Evolutionary conservation across 139 green algal species (phyloP).

Genomic region (Klebsormidium nitens): DNA sequence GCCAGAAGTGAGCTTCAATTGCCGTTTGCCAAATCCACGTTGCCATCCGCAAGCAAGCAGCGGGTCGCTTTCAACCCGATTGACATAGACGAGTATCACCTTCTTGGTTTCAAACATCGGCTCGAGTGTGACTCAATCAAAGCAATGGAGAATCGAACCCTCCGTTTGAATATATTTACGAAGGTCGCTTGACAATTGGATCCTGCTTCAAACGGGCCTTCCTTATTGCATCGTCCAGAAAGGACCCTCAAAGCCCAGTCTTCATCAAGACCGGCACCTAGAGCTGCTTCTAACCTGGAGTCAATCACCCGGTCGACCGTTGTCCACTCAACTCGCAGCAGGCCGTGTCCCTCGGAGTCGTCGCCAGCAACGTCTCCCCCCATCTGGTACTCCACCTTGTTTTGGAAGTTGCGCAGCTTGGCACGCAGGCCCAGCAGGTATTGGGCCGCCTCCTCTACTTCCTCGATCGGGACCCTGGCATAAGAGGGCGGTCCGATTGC

Average conservation of each 20-base stretch:
- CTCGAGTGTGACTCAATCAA: background rate
- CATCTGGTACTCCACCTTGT: background rate
- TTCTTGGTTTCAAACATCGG: background rate
- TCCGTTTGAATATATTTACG: background rate
- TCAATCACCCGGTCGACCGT: slow-evolving; percentile 27
- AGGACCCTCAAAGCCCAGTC: too few species aligned
- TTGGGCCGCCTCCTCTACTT: slow-evolving; percentile 6
- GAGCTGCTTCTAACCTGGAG: slow-evolving; percentile 12
- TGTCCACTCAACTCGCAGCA: slow-evolving; percentile 14
- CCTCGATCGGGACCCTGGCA: background rate
- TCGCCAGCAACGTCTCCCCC: background rate
- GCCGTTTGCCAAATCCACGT: too few species aligned
- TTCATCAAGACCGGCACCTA: too few species aligned
- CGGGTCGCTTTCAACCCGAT: too few species aligned
- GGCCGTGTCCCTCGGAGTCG: background rate
- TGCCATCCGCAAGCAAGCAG: too few species aligned
- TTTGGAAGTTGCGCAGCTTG: slow-evolving; percentile 23
- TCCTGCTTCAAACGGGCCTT: background rate
- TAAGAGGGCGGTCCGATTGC: too few species aligned
- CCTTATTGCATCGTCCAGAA: too few species aligned
- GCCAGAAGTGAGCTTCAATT: too few species aligned
- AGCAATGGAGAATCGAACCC: background rate
- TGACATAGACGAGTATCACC: too few species aligned
- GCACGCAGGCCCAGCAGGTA: background rate
- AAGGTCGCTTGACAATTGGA: background rate